phyloP scores from a whole-genome alignment of 805 yeast genomes.

The Wickerhamiella allomyrinae region DNA sequence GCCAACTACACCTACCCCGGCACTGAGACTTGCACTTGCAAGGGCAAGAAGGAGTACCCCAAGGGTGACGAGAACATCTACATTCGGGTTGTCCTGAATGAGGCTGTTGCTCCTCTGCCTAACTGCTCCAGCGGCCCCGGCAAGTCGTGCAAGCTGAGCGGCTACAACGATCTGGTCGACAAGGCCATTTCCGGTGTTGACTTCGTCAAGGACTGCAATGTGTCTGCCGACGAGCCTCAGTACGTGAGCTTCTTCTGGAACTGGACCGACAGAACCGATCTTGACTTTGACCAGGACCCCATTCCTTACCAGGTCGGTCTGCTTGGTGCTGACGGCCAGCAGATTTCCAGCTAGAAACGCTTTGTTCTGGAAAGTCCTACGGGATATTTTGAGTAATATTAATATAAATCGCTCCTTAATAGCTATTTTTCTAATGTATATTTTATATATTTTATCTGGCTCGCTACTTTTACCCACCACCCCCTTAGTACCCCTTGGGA shows the following conservation, averaged over 20 bases:
- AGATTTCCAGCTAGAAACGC: no score
- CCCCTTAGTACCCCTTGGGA: no score
- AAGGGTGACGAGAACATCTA: constrained; percentile 18
- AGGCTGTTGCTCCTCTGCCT: constrained; percentile 38
- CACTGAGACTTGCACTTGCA: neutral
- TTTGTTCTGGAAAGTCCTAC: neutral
- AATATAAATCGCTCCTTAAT: no score
- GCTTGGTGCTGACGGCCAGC: neutral
- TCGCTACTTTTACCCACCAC: no score
- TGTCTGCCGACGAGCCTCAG: constrained; percentile 1
- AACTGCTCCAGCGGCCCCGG: constrained; percentile 39
- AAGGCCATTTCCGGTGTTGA: constrained; percentile 2
- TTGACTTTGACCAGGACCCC: constrained; percentile 6
- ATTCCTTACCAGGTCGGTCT: constrained; percentile 10
- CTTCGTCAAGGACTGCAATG: constrained; percentile 5
- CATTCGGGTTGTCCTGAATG: constrained; percentile 37
- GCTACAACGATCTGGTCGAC: constrained; percentile 9
- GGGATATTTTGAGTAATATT: no score
- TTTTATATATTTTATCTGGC: no score
- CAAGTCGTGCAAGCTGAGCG: constrained; percentile 29
- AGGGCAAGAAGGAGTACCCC: neutral
- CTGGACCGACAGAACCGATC: constrained; percentile 13
- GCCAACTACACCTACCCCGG: constrained; percentile 10
- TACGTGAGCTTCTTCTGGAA: constrained; percentile 12
- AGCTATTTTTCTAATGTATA: no score